Evolutionary conservation across 805 yeast genomes (phyloP), one percentile per base, ranked within the genome.

Genomic region (Yarrowia bubula): DNA sequence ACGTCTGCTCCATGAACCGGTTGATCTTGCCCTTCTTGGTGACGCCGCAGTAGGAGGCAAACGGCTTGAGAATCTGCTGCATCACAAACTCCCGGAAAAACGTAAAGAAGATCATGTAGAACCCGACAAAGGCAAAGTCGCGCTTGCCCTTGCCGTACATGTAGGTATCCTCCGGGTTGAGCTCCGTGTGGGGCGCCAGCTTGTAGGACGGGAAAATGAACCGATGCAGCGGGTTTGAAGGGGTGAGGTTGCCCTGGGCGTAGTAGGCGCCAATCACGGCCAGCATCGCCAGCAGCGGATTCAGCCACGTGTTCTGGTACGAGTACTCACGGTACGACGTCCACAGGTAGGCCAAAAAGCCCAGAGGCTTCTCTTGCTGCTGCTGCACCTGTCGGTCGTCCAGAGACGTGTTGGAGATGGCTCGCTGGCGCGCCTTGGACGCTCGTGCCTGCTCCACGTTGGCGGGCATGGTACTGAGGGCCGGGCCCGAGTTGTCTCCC

Each of bases 1-100:
- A 95, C 8, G 92, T 82, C 79, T 95, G 99, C 76, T 95, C 99
- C 87, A 90, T 85, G 76, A 93, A 92, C 75, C 99, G 84, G 67
- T 83, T 84, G 47, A 85, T 75, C 75, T 90, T 92, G 65, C 79
- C 77, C 66, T 80, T 82, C 64, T 77, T 77, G 43, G 69, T 78
- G 42, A 90, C 72, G 1, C 90, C 90, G 47, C 75, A 78, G 39
- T 67, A 65, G 9, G 37, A 43, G 1, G 97, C 93, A 39, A 90
- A 67, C 8, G 98, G 98, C 70, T 81, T 81, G 66, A 95, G 83
- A 0, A 91, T 71, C 38, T 84, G 79, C 74, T 92, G 92, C 98
- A 95, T 92, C 69, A 85, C 73, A 73, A 95, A 93, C 76, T 95
- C 99, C 71, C 99, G 85, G 69, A 85, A 79, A 74, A 93, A 95